These are phyloP conservation scores for Linnemannia hyalina DNA, from an alignment of 192 early-diverging fungal species.

Conservation along the genomic window DNA sequence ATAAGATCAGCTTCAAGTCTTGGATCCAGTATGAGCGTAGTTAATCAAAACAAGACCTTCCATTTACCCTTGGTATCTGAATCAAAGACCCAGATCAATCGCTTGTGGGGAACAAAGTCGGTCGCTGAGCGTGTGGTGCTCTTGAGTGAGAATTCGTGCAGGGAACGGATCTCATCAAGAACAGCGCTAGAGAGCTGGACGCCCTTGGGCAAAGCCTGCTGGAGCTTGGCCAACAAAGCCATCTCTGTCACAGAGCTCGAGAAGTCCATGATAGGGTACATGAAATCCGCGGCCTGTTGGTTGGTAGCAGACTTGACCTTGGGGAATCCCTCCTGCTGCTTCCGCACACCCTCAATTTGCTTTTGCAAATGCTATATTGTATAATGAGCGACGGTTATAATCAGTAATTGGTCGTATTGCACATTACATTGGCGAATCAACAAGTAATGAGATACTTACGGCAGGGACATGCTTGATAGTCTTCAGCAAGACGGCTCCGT, in stretches of 20 bases:
- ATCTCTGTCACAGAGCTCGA: constrained; percentile 63
- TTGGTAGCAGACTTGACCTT: constrained; percentile 37
- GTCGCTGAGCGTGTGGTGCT: constrained; percentile 66
- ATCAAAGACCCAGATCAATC: constrained; percentile 73
- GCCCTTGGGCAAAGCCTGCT: constrained; percentile 29
- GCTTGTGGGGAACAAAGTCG: constrained; percentile 76
- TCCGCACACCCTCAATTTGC: constrained; percentile 56
- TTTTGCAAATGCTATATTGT: constrained; percentile 46
- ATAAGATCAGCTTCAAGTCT: background rate
- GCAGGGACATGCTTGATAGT: constrained; percentile 66
- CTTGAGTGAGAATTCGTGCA: constrained; percentile 60
- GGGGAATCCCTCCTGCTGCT: constrained; percentile 48
- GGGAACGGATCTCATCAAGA: constrained; percentile 46
- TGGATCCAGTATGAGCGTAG: background rate
- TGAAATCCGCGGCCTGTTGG: constrained; percentile 38
- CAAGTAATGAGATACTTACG: constrained; percentile 43
- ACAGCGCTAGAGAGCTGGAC: constrained; percentile 27
- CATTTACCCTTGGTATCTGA: constrained; percentile 44
- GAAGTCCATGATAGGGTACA: constrained; percentile 61
- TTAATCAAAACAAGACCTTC: background rate
- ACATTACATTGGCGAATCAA: constrained; percentile 3
- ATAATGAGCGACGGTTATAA: constrained; percentile 5
- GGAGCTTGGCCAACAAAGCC: constrained; percentile 61
- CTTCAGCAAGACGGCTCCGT: constrained; percentile 57
- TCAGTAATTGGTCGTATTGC: background rate